Percentiles rank a stretch among this genome's conserved stretches.
Evolutionary conservation across 345 rosid species (phyloP).

Genomic region (Eucalyptus paniculata): DNA sequence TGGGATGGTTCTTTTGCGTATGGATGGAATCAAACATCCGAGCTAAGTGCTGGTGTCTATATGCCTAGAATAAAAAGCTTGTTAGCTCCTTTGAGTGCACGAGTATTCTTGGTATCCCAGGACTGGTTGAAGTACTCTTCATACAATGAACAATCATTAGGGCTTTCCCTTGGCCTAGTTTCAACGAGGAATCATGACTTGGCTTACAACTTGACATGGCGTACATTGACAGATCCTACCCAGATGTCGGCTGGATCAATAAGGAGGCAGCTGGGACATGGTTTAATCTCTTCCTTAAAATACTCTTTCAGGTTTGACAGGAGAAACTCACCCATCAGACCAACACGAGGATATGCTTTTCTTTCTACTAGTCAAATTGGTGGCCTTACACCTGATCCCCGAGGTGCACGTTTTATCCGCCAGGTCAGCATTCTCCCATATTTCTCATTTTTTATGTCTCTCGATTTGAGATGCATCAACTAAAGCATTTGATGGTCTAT

Average conservation of each 20-base stretch:
- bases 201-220: constrained; percentile 68
- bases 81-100: constrained; percentile 49
- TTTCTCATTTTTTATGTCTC: not conserved
- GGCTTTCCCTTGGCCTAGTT: constrained; percentile 74
- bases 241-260: constrained; percentile 43
- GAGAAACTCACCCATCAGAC: constrained; percentile 74
- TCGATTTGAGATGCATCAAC: not conserved
- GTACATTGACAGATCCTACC: constrained; percentile 70
- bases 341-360: constrained; percentile 79
- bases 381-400: constrained; percentile 88
- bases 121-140: constrained; percentile 84
- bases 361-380: constrained; percentile 62
- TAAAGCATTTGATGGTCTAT: not conserved
- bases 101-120: constrained; percentile 67
- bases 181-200: constrained; percentile 63
- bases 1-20: constrained; percentile 83
- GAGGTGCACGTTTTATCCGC: constrained; percentile 69
- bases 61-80: constrained; percentile 62
- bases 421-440: constrained; percentile 34
- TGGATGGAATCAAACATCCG: constrained; percentile 75
- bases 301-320: constrained; percentile 60
- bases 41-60: constrained; percentile 68
- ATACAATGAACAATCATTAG: constrained; percentile 67
- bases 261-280: constrained; percentile 90
- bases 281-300: constrained; percentile 65